A percentile compares a stretch with the other conserved stretches of the same genome.
Conservation (phyloP, 768 basidiomycete genomes). For the Tricholoma terreum region DNA sequence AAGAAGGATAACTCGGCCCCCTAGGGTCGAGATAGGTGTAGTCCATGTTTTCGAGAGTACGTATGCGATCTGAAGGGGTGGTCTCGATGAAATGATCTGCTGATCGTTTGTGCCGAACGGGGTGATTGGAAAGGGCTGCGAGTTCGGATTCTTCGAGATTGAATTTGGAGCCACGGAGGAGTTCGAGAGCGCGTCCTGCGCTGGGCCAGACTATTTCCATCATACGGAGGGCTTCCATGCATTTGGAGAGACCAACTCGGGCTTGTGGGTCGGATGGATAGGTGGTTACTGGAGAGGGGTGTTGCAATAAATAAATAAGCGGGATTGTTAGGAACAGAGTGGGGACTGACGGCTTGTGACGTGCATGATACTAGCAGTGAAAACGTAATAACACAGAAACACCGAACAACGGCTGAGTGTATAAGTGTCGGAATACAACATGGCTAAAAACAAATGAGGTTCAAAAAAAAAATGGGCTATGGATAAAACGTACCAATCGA, state of each 20-base stretch:
- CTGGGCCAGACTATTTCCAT: conserved; percentile 77
- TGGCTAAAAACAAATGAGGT: conserved; percentile 32
- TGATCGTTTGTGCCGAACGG: conserved; percentile 54
- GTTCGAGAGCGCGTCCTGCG: conserved; percentile 69
- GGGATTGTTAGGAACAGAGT: neutral
- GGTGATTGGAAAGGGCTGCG: conserved; percentile 17
- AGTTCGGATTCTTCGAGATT: conserved; percentile 24
- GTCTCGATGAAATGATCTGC: conserved; percentile 51
- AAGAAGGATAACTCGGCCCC: neutral
- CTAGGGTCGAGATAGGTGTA: neutral
- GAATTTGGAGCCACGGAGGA: conserved; percentile 63
- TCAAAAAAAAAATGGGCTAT: neutral
- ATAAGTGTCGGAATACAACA: conserved; percentile 61
- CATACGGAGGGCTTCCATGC: conserved; percentile 60
- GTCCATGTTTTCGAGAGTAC: neutral
- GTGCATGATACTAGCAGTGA: conserved; percentile 80
- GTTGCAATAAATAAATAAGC: conserved; percentile 3
- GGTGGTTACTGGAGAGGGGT: conserved; percentile 45
- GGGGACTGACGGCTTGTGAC: conserved; percentile 59
- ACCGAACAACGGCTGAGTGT: conserved; percentile 59
- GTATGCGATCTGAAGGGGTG: neutral
- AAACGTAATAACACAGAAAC: conserved; percentile 76
- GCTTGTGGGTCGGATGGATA: conserved; percentile 71
- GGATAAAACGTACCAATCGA: conserved; percentile 47
- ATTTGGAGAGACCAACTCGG: conserved; percentile 56